Conservation (phyloP, 331 rosid species). For the Dryas integrifolia region DNA sequence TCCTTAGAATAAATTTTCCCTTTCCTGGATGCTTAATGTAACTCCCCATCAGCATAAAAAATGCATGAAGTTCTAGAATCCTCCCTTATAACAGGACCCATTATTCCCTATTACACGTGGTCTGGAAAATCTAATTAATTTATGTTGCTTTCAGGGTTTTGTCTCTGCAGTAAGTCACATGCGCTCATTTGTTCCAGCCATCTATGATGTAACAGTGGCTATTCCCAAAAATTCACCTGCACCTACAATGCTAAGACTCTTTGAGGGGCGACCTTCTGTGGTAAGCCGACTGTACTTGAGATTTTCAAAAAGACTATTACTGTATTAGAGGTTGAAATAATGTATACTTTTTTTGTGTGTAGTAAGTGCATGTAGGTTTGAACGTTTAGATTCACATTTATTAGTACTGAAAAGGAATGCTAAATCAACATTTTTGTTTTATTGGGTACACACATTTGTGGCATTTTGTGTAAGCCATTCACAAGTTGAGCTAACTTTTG, state of each 20-base stretch:
- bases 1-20: background rate
- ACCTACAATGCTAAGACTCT: slow-evolving; percentile 89
- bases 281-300: slow-evolving; percentile 35
- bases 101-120: slow-evolving; percentile 1
- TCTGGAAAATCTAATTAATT: background rate
- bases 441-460: background rate
- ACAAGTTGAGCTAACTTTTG: too few species aligned
- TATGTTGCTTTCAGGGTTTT: slow-evolving; percentile 74
- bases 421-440: background rate
- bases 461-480: background rate
- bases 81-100: background rate
- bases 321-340: background rate
- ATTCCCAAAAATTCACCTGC: slow-evolving; percentile 80
- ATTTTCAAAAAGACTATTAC: too few species aligned
- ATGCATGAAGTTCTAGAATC: background rate
- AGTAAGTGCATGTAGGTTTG: background rate
- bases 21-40: background rate
- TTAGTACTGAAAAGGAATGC: background rate
- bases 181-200: slow-evolving; percentile 93
- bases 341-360: background rate
- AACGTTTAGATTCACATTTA: background rate
- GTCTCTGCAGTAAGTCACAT: slow-evolving; percentile 84
- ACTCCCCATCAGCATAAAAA: background rate
- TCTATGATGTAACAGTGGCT: slow-evolving; percentile 83
- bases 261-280: slow-evolving; percentile 87